phyloP scores from a whole-genome alignment of 164 flowering plant genomes.

The Amborella trichopoda region DNA sequence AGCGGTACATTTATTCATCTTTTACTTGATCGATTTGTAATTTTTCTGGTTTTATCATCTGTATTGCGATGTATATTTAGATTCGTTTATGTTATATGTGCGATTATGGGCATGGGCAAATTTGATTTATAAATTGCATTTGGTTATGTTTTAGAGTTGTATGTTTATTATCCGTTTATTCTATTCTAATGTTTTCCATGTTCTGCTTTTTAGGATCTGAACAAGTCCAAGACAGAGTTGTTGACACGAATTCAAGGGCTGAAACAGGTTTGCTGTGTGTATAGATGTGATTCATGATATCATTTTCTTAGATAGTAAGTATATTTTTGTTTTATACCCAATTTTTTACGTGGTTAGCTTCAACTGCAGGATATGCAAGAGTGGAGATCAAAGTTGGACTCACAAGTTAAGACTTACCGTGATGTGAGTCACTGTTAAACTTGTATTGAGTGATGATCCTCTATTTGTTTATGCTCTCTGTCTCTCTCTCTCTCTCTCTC shows the following conservation, averaged over 20 bases:
- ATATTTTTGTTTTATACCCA: not conserved
- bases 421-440: slow-evolving; percentile 40
- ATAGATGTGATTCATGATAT: not conserved
- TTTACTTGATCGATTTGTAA: no score
- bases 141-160: not conserved
- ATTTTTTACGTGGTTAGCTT: no score
- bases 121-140: not conserved
- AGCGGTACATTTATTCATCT: no score
- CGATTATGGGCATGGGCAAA: no score
- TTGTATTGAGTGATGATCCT: not conserved
- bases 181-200: not conserved
- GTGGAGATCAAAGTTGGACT: slow-evolving; percentile 83
- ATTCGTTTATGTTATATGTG: not conserved
- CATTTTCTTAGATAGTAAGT: not conserved
- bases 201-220: not conserved
- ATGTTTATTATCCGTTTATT: not conserved
- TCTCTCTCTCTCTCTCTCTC: no score
- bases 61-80: not conserved
- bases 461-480: no score
- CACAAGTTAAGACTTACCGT: slow-evolving; percentile 67
- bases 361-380: slow-evolving; percentile 56
- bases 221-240: not conserved
- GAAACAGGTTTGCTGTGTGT: not conserved
- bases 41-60: no score
- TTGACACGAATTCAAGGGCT: slow-evolving; percentile 1